These are phyloP conservation scores for Penicillium polonicum DNA, from an alignment of 2,329 filamentous ascomycete species.

Conservation along the genomic window DNA sequence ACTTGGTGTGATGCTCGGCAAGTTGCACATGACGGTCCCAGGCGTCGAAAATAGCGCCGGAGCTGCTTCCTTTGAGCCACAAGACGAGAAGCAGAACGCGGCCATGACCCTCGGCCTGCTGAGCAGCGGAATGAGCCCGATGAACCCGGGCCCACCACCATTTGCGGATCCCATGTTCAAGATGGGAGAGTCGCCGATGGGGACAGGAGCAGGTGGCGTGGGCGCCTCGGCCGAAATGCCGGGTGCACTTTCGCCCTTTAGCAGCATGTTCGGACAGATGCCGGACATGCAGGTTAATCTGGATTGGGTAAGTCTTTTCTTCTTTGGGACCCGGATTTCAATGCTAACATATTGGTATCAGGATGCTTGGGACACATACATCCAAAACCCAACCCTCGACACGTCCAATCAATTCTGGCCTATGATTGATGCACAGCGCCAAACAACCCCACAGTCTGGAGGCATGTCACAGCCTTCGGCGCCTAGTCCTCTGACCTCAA, in stretches of 20 bases:
- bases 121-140: conserved; percentile 60
- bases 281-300: conserved; percentile 58
- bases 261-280: conserved; percentile 54
- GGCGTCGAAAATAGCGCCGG: conserved; percentile 26
- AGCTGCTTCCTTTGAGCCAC: conserved; percentile 36
- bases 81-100: conserved; percentile 62
- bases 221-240: conserved; percentile 36
- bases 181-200: conserved; percentile 30
- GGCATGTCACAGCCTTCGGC: conserved; percentile 19
- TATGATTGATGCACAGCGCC: conserved; percentile 35
- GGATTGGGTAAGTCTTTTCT: conserved; percentile 57
- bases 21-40: conserved; percentile 54
- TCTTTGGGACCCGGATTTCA: background rate
- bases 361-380: conserved; percentile 69
- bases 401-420: conserved; percentile 42
- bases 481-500: conserved; percentile 23
- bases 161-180: conserved; percentile 34
- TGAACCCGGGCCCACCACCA: conserved; percentile 32
- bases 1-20: conserved; percentile 79
- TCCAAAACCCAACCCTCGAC: conserved; percentile 57
- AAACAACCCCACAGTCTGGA: conserved; percentile 18
- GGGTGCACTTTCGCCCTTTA: conserved; percentile 53
- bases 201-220: conserved; percentile 22
- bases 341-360: conserved; percentile 37
- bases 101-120: conserved; percentile 71